A percentile compares a stretch with the other conserved stretches of the same genome.
Conservation (phyloP, 805 yeast genomes). For the Wickerhamomyces silvicola region DNA sequence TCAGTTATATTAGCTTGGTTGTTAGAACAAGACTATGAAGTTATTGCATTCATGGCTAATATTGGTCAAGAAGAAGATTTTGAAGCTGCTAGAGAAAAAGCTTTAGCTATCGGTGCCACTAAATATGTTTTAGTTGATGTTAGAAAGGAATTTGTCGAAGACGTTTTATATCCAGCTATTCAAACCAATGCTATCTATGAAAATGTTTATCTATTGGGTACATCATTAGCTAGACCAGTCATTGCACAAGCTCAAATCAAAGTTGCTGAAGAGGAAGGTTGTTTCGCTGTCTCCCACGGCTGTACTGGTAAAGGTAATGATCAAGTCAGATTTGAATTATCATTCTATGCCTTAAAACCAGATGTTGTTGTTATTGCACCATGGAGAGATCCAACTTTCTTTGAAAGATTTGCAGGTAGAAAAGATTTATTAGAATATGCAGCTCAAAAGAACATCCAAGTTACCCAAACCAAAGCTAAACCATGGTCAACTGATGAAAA, state of each 20-base stretch:
- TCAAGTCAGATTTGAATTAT: constrained; percentile 95
- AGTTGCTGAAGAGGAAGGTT: constrained; percentile 95
- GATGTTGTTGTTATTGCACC: constrained; percentile 97
- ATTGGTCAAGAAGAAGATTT: constrained; percentile 99
- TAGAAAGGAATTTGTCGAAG: constrained; percentile 89
- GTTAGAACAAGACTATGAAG: constrained; percentile 96
- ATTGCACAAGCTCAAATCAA: constrained; percentile 97
- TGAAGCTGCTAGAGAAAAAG: constrained; percentile 94
- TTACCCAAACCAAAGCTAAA: constrained; percentile 94
- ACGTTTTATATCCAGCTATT: constrained; percentile 90
- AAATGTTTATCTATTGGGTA: constrained; percentile 93
- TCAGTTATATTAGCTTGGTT: constrained; percentile 97
- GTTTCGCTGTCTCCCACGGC: constrained; percentile 98
- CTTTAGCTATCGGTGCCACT: constrained; percentile 93
- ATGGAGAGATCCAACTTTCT: constrained; percentile 96
- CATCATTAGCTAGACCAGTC: constrained; percentile 97
- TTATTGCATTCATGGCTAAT: constrained; percentile 95
- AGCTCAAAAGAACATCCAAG: constrained; percentile 85
- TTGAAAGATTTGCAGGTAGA: constrained; percentile 96
- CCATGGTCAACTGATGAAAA: constrained; percentile 99
- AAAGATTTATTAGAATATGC: constrained; percentile 93
- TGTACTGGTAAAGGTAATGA: constrained; percentile 99
- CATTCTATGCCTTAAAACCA: constrained; percentile 97
- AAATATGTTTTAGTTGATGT: constrained; percentile 93
- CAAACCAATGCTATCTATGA: constrained; percentile 97